These are phyloP conservation scores for Pholiota conissans DNA, from an alignment of 768 basidiomycete species.

Conservation along the genomic window DNA sequence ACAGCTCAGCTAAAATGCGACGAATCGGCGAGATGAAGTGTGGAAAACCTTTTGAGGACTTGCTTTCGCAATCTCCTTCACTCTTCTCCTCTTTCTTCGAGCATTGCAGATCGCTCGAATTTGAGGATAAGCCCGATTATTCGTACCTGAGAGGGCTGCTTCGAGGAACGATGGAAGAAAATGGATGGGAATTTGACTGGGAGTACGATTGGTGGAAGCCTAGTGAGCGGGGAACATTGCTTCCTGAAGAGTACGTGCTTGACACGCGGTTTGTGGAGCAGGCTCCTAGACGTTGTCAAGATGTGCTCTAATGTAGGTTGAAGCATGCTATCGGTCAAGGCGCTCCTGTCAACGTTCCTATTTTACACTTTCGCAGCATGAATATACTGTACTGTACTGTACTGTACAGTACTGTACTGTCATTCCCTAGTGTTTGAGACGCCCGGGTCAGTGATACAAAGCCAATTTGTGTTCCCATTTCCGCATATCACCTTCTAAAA, in stretches of 20 bases:
- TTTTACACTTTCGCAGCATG: too few species aligned
- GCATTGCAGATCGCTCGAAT: constrained; percentile 93
- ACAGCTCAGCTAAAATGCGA: constrained; percentile 46
- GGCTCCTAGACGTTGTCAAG: too few species aligned
- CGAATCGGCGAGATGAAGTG: not conserved
- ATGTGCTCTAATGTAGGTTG: too few species aligned
- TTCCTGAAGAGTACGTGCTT: not conserved
- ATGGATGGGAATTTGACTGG: not conserved
- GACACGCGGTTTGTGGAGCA: not conserved
- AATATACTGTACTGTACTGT: too few species aligned
- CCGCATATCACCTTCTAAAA: too few species aligned
- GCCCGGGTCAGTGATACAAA: too few species aligned
- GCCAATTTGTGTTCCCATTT: too few species aligned
- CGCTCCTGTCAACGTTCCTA: too few species aligned
- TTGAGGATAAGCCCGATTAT: constrained; percentile 98
- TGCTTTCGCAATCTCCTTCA: constrained; percentile 94
- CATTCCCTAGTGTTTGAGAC: too few species aligned
- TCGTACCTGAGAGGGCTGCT: not conserved
- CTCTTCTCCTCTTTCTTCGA: constrained; percentile 97
- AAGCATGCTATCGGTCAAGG: too few species aligned
- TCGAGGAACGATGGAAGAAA: not conserved
- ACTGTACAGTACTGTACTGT: too few species aligned
- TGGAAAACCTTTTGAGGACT: too few species aligned
- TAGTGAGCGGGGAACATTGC: not conserved
- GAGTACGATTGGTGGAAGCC: not conserved